Percentiles rank a stretch among this genome's conserved stretches.
Evolutionary conservation across 768 basidiomycete species (phyloP).

Genomic region (Russula virescens): DNA sequence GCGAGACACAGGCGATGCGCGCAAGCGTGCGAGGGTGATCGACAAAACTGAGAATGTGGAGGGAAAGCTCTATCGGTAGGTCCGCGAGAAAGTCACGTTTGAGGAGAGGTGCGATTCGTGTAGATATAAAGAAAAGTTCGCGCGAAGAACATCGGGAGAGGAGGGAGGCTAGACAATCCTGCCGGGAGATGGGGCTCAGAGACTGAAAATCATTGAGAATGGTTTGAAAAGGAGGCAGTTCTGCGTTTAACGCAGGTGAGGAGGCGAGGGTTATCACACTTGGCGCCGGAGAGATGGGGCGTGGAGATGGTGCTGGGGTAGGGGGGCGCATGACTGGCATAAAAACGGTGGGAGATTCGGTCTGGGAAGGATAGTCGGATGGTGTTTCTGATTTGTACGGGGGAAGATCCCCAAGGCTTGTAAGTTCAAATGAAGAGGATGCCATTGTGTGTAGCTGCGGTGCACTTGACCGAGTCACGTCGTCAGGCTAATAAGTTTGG

Average conservation of each 20-base stretch:
- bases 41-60: conserved; percentile 21
- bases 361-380: conserved; percentile 5
- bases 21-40: conserved; percentile 21
- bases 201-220: conserved; percentile 10
- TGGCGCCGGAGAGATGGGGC: conserved; percentile 13
- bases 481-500: not conserved
- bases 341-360: conserved; percentile 12
- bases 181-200: conserved; percentile 1
- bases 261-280: not conserved
- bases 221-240: not conserved
- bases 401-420: not conserved
- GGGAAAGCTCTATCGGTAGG: conserved; percentile 22
- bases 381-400: conserved; percentile 4
- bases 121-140: conserved; percentile 21
- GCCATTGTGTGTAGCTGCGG: not conserved
- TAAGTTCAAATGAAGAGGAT: conserved; percentile 3
- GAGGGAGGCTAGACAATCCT: conserved; percentile 17
- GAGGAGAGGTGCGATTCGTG: conserved; percentile 22
- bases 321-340: conserved; percentile 21
- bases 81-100: conserved; percentile 24
- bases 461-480: not conserved
- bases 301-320: conserved; percentile 23
- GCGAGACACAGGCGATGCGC: conserved; percentile 21
- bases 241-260: not conserved
- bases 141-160: conserved; percentile 17